These are phyloP conservation scores for Candida sp. DNA, from an alignment of 1,139 yeast genomes.

Conservation along the genomic window DNA sequence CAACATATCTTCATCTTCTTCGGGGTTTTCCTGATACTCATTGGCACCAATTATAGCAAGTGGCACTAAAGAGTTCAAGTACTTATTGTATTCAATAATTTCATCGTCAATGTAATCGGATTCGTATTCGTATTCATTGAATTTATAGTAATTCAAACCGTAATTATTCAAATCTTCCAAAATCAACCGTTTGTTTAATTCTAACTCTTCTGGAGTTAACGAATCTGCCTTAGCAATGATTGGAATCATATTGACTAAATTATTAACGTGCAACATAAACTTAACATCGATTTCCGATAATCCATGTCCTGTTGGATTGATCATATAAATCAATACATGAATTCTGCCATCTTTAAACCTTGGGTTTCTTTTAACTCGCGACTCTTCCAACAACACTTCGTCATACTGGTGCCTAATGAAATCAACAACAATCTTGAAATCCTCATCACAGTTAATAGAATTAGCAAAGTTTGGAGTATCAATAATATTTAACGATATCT, in stretches of 20 bases:
- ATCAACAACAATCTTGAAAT: slow-evolving; percentile 43
- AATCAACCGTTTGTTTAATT: slow-evolving; percentile 34
- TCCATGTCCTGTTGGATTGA: slow-evolving; percentile 49
- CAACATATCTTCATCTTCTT: slow-evolving; percentile 32
- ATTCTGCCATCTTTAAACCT: slow-evolving; percentile 48
- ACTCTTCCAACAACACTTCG: slow-evolving; percentile 47
- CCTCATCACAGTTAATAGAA: slow-evolving; percentile 47
- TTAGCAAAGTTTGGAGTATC: slow-evolving; percentile 83
- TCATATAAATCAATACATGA: slow-evolving; percentile 44
- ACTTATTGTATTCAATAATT: slow-evolving; percentile 45
- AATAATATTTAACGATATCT: slow-evolving; percentile 44
- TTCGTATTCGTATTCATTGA: slow-evolving; percentile 49
- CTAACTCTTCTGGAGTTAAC: slow-evolving; percentile 34
- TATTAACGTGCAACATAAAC: slow-evolving; percentile 38
- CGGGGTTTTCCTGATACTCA: slow-evolving; percentile 32
- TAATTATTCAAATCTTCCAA: slow-evolving; percentile 40
- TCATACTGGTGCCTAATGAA: slow-evolving; percentile 49
- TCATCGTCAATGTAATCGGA: slow-evolving; percentile 48
- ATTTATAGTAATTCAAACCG: slow-evolving; percentile 41
- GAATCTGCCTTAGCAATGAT: slow-evolving; percentile 42
- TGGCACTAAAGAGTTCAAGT: slow-evolving; percentile 39
- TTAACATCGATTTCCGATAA: slow-evolving; percentile 40
- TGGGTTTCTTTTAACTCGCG: slow-evolving; percentile 45
- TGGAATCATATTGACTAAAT: slow-evolving; percentile 42
- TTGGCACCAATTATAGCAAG: slow-evolving; percentile 45